Percentiles rank a stretch among this genome's conserved stretches.
These are phyloP conservation scores for Saccharomyces eubayanus DNA, from an alignment of 805 yeast genomes.

Conservation along the genomic window DNA sequence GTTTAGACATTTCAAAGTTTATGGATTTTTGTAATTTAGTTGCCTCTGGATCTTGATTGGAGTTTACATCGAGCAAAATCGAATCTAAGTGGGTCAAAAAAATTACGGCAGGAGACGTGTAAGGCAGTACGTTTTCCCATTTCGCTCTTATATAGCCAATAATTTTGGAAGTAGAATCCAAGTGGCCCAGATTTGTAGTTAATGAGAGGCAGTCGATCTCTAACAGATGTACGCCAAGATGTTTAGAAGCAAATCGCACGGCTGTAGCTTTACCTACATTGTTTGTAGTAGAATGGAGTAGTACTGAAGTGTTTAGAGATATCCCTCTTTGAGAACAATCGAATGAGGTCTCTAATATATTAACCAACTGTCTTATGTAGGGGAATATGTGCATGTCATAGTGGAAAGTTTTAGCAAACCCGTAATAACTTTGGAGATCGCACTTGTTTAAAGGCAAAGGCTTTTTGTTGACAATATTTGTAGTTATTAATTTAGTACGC, in stretches of 20 bases:
- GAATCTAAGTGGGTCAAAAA: slow-evolving; percentile 68
- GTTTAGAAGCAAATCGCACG: slow-evolving; percentile 45
- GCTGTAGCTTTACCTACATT: slow-evolving; percentile 74
- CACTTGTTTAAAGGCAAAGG: slow-evolving; percentile 27
- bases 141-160: slow-evolving; percentile 71
- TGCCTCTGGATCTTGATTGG: slow-evolving; percentile 39
- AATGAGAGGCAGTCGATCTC: slow-evolving; percentile 59
- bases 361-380: slow-evolving; percentile 44
- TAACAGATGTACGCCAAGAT: slow-evolving; percentile 57
- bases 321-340: slow-evolving; percentile 21
- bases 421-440: slow-evolving; percentile 42
- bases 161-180: slow-evolving; percentile 69
- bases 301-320: slow-evolving; percentile 49
- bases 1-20: slow-evolving; percentile 45
- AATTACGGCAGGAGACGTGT: slow-evolving; percentile 43
- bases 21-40: slow-evolving; percentile 27
- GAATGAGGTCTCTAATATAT: slow-evolving; percentile 48
- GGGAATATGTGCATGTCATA: slow-evolving; percentile 32
- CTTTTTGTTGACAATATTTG: slow-evolving; percentile 44
- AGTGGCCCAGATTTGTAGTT: slow-evolving; percentile 40
- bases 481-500: slow-evolving; percentile 58
- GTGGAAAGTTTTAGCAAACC: slow-evolving; percentile 36
- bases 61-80: slow-evolving; percentile 58
- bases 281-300: slow-evolving; percentile 60
- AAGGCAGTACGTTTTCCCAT: slow-evolving; percentile 51